Conservation (phyloP, 208 protist species). For the Leishmania martiniquensis region DNA sequence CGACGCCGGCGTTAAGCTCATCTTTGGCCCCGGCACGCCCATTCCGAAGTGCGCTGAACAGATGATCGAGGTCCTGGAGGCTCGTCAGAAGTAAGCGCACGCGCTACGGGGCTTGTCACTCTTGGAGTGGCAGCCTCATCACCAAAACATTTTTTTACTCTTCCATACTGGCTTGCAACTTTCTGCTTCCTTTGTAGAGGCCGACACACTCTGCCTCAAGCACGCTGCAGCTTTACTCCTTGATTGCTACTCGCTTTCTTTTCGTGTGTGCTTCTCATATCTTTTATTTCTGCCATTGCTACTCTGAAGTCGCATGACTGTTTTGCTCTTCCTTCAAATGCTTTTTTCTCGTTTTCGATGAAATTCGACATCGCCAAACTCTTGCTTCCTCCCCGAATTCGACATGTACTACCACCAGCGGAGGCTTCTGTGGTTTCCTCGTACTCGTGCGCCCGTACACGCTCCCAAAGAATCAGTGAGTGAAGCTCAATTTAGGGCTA, state of each 20-base stretch:
- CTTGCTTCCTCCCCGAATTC: neutral
- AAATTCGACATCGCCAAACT: neutral
- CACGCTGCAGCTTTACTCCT: neutral
- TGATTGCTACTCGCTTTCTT: neutral
- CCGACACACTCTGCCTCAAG: neutral
- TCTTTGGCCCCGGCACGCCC: constrained; percentile 93
- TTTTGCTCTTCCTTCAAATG: neutral
- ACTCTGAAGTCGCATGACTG: neutral
- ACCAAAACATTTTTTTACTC: constrained; percentile 19
- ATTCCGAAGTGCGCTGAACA: constrained; percentile 60
- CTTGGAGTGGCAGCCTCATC: neutral
- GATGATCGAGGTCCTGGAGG: constrained; percentile 50
- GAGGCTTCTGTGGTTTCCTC: neutral
- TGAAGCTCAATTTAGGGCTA: neutral
- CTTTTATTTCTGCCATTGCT: neutral
- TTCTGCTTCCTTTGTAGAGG: neutral
- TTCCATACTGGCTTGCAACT: neutral
- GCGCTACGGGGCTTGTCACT: neutral
- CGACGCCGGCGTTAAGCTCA: constrained; percentile 85
- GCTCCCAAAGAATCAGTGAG: neutral
- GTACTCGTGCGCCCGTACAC: neutral
- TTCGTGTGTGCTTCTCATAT: neutral
- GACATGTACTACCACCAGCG: neutral
- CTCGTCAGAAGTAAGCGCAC: constrained; percentile 39
- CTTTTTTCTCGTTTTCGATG: neutral